Evolutionary conservation across 2,329 filamentous ascomycete genomes (phyloP).

Genomic region (Paecilomyces sp.): DNA sequence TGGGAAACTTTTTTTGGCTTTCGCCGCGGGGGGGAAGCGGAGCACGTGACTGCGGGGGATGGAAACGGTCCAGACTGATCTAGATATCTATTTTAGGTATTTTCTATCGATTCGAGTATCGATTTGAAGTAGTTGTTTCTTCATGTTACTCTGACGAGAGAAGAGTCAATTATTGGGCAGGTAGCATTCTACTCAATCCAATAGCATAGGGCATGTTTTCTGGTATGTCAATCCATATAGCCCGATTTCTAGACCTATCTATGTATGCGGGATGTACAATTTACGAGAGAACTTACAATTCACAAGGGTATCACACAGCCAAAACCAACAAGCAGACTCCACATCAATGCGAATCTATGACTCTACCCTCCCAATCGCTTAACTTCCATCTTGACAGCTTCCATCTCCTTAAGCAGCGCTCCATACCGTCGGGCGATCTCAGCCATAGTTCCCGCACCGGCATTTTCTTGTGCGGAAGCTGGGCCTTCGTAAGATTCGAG

Average conservation of each 20-base stretch:
- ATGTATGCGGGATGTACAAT: background rate
- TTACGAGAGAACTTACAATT: background rate
- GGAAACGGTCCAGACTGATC: too few species aligned
- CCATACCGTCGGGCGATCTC: conserved; percentile 34
- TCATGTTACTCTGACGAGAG: background rate
- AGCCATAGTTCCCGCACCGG: conserved; percentile 17
- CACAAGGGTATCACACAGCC: background rate
- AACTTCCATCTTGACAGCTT: conserved; percentile 28
- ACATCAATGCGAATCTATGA: background rate
- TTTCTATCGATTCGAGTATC: too few species aligned
- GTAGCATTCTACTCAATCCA: too few species aligned
- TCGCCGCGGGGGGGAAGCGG: background rate
- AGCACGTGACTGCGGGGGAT: background rate
- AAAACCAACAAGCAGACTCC: background rate
- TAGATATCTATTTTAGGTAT: background rate
- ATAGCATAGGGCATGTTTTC: too few species aligned
- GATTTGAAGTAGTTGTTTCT: background rate
- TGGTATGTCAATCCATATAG: background rate
- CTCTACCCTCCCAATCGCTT: conserved; percentile 16
- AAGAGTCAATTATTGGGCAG: background rate
- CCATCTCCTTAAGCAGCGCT: conserved; percentile 28
- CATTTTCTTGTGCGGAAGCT: conserved; percentile 7
- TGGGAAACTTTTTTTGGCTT: background rate
- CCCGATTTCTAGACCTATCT: background rate
- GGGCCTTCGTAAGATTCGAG: conserved; percentile 27